Evolutionary conservation across 257 asterid genomes (phyloP).

Genomic region (Salvia hispanica): DNA sequence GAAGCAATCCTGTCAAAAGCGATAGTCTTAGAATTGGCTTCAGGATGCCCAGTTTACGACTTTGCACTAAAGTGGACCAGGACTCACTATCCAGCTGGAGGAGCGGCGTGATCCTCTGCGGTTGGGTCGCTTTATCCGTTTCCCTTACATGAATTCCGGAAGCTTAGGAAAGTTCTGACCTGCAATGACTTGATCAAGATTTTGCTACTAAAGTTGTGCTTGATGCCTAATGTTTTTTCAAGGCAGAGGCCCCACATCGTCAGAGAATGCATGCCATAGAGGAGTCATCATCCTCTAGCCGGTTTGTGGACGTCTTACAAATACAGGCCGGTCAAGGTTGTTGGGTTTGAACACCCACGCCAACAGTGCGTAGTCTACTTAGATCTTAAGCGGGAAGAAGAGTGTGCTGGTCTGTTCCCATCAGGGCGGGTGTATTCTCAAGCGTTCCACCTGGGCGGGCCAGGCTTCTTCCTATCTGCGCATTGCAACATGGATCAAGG

Average conservation of each 20-base stretch:
- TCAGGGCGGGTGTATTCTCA: slow-evolving; percentile 87
- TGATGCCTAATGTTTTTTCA: slow-evolving; percentile 77
- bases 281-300: slow-evolving; percentile 51
- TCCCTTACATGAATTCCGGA: slow-evolving; percentile 81
- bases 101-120: slow-evolving; percentile 77
- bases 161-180: slow-evolving; percentile 71
- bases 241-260: slow-evolving; percentile 85
- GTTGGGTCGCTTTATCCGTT: slow-evolving; percentile 71
- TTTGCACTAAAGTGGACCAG: slow-evolving; percentile 80
- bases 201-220: slow-evolving; percentile 66
- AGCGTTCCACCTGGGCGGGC: slow-evolving; percentile 93
- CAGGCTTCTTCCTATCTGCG: slow-evolving; percentile 87
- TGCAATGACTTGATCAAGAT: slow-evolving; percentile 77
- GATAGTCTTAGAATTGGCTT: slow-evolving; percentile 84
- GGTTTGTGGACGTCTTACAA: slow-evolving; percentile 87
- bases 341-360: slow-evolving; percentile 80
- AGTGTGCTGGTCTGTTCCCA: slow-evolving; percentile 68
- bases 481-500: slow-evolving; percentile 96
- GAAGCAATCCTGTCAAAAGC: slow-evolving; percentile 81
- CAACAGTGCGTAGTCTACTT: slow-evolving; percentile 87
- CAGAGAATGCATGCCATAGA: slow-evolving; percentile 68
- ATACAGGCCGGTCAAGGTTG: slow-evolving; percentile 80
- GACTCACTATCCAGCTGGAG: slow-evolving; percentile 58
- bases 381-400: slow-evolving; percentile 83
- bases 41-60: slow-evolving; percentile 93